These are phyloP conservation scores for Agastache rugosa DNA, from an alignment of 257 asterid species.

Conservation along the genomic window DNA sequence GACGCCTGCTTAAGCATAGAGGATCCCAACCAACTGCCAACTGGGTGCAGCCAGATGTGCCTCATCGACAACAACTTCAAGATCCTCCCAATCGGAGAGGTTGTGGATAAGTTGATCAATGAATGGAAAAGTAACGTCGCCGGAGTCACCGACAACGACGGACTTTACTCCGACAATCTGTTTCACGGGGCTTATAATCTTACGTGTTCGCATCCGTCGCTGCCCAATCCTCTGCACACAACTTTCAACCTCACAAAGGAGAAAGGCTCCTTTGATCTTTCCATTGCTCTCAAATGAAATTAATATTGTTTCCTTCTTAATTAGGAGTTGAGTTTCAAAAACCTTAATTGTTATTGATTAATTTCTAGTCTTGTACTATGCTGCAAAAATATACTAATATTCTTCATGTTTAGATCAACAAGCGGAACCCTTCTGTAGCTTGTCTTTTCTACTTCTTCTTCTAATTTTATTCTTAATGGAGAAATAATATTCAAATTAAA, in stretches of 20 bases:
- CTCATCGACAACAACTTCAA: conserved; percentile 50
- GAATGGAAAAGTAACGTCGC: conserved; percentile 53
- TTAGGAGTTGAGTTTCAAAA: no score
- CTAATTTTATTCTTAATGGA: neutral
- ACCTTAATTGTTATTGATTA: no score
- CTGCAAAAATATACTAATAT: no score
- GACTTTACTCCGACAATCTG: conserved; percentile 36
- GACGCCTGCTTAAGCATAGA: conserved; percentile 40
- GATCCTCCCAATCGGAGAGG: conserved; percentile 50
- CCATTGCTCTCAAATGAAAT: conserved; percentile 6
- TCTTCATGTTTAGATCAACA: neutral
- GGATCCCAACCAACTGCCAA: neutral
- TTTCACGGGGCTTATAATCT: conserved; percentile 54
- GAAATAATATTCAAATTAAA: neutral
- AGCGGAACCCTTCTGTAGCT: neutral
- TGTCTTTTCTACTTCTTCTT: neutral
- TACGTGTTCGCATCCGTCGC: conserved; percentile 40
- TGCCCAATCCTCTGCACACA: neutral
- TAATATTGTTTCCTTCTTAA: no score
- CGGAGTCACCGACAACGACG: conserved; percentile 44
- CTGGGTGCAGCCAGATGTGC: conserved; percentile 44
- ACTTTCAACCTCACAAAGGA: conserved; percentile 29
- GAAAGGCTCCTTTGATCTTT: conserved; percentile 17
- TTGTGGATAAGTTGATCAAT: conserved; percentile 52
- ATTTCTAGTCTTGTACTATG: neutral